A percentile compares a stretch with the other conserved stretches of the same genome.
Conservation (phyloP, 345 rosid species). For the Salix viminalis region DNA sequence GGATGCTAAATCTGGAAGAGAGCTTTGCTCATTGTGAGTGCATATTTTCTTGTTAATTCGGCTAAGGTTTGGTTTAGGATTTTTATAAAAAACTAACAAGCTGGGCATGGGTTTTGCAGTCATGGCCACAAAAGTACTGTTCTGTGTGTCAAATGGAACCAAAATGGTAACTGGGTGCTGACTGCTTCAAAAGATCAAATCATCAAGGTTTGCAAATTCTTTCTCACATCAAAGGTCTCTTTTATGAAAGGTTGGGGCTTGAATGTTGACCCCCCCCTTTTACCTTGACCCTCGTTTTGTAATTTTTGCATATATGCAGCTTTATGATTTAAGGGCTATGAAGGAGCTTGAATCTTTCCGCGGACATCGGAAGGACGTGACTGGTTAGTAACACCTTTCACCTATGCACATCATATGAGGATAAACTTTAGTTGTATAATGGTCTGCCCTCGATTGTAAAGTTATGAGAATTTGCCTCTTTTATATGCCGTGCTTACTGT, state of each 20-base stretch:
- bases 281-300: neutral
- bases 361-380: constrained; percentile 88
- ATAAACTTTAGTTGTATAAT: neutral
- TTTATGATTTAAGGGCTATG: constrained; percentile 96
- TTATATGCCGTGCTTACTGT: neutral
- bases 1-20: constrained; percentile 91
- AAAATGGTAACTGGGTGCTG: constrained; percentile 96
- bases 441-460: neutral
- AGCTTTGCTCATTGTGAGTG: constrained; percentile 91
- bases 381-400: constrained; percentile 55
- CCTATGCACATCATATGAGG: neutral
- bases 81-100: neutral
- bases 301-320: constrained; percentile 33
- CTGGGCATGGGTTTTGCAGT: constrained; percentile 41
- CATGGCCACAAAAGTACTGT: constrained; percentile 98
- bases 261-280: neutral
- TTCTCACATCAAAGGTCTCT: constrained; percentile 1
- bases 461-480: neutral
- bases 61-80: neutral
- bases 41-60: constrained; percentile 11
- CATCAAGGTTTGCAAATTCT: constrained; percentile 55
- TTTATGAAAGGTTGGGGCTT: constrained; percentile 1
- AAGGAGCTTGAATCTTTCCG: constrained; percentile 99
- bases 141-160: constrained; percentile 97
- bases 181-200: constrained; percentile 97